Conservation (phyloP, 73 alveolate genomes). For the Paramecium sonneborni region DNA sequence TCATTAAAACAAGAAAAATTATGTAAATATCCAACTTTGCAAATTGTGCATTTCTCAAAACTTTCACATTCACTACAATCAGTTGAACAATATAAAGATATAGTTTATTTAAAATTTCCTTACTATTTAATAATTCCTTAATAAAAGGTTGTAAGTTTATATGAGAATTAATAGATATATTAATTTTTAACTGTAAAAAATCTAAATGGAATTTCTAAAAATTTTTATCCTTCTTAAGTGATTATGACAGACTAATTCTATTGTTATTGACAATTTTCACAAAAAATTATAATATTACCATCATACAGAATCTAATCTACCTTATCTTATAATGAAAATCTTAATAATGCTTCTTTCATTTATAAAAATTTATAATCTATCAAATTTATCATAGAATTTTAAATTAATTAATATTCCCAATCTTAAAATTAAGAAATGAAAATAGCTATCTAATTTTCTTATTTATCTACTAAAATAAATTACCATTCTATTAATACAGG, state of each 20-base stretch:
- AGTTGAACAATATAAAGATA: not conserved
- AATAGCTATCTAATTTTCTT: not conserved
- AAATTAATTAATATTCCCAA: not conserved
- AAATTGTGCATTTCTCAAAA: not conserved
- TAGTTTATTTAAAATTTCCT: not conserved
- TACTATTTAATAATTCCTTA: not conserved
- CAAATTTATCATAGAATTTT: not conserved
- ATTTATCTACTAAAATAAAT: not conserved
- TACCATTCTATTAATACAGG: not conserved
- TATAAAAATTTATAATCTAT: not conserved
- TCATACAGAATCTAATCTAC: not conserved
- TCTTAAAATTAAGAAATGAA: not conserved
- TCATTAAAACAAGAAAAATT: not conserved
- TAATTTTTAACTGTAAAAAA: not conserved
- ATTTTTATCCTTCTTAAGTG: not conserved
- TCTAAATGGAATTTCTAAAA: not conserved
- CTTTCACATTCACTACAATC: not conserved
- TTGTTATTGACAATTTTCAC: not conserved
- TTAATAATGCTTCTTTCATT: not conserved
- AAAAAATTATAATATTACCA: not conserved
- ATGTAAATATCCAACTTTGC: not conserved
- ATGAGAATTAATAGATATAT: not conserved
- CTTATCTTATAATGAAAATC: not conserved
- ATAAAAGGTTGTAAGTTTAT: not conserved
- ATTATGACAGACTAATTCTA: not conserved